Conservation (phyloP, 768 basidiomycete species). For the Melanogaster broomeanus region DNA sequence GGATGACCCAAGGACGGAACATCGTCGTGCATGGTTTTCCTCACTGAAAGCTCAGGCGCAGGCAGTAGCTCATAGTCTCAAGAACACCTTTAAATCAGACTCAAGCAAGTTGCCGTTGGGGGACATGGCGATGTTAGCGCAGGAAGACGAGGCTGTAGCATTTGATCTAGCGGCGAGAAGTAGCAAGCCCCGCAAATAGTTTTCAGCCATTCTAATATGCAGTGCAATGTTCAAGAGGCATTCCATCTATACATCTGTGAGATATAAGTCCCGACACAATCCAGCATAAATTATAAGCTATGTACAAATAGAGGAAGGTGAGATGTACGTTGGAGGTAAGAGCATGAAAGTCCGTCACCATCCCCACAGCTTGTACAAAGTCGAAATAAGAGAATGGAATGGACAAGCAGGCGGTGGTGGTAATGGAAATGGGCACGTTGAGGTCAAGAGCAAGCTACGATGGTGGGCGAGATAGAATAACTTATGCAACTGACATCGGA, state of each 20-base stretch:
- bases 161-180: slow-evolving; percentile 31
- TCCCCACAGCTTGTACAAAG: slow-evolving; percentile 4
- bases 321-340: not conserved
- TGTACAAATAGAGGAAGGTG: slow-evolving; percentile 7
- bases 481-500: slow-evolving; percentile 45
- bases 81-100: slow-evolving; percentile 11
- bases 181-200: slow-evolving; percentile 25
- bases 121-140: slow-evolving; percentile 15
- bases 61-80: slow-evolving; percentile 12
- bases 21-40: slow-evolving; percentile 18
- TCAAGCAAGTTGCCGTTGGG: slow-evolving; percentile 28
- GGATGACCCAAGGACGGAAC: slow-evolving; percentile 17
- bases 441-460: not conserved
- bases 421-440: not conserved
- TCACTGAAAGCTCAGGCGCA: slow-evolving; percentile 21
- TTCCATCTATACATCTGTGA: no score
- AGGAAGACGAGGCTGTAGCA: slow-evolving; percentile 31
- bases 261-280: no score
- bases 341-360: slow-evolving; percentile 8
- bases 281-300: slow-evolving; percentile 4
- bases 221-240: no score
- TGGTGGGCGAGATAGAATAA: not conserved
- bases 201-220: not conserved
- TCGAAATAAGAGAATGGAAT: slow-evolving; percentile 18
- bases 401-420: not conserved